Evolutionary conservation across 1,139 yeast species (phyloP).

Genomic region (Suhomyces chickasaworum): DNA sequence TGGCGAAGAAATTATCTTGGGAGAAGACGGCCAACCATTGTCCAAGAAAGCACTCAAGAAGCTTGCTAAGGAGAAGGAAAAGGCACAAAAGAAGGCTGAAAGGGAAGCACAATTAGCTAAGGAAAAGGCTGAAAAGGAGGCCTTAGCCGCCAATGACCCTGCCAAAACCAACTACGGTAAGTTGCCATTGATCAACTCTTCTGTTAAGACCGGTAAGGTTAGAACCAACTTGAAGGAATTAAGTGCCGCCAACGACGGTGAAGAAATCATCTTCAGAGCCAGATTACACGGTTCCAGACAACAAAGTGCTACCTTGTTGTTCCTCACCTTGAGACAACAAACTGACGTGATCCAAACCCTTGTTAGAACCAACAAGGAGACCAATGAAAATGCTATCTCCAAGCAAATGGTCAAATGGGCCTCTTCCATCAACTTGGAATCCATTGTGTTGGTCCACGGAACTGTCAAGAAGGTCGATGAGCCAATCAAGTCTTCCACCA

Average conservation of each 20-base stretch:
- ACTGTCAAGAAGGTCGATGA: slow-evolving; percentile 81
- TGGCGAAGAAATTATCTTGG: slow-evolving; percentile 45
- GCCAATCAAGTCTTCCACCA: slow-evolving; percentile 85
- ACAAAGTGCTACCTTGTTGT: slow-evolving; percentile 94
- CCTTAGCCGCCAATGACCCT: slow-evolving; percentile 78
- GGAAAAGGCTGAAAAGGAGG: slow-evolving; percentile 82
- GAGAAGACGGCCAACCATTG: slow-evolving; percentile 90
- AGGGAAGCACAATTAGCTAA: slow-evolving; percentile 86
- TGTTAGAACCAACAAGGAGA: slow-evolving; percentile 60
- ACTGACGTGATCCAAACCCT: slow-evolving; percentile 79
- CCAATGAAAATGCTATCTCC: slow-evolving; percentile 65
- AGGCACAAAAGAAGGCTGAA: slow-evolving; percentile 90
- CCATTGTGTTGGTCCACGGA: slow-evolving; percentile 91
- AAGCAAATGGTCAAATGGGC: slow-evolving; percentile 98
- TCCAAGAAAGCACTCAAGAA: slow-evolving; percentile 95
- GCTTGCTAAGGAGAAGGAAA: slow-evolving; percentile 89
- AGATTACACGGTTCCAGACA: slow-evolving; percentile 91
- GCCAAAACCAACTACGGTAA: slow-evolving; percentile 90
- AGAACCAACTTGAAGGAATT: slow-evolving; percentile 62
- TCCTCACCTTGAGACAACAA: slow-evolving; percentile 91
- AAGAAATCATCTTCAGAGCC: slow-evolving; percentile 84
- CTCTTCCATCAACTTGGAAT: slow-evolving; percentile 79
- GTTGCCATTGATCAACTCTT: slow-evolving; percentile 81
- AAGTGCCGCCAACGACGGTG: slow-evolving; percentile 69
- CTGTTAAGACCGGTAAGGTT: slow-evolving; percentile 57